Conservation (phyloP, 352 stramenopile genomes). For the Phytophthora fragariae region DNA sequence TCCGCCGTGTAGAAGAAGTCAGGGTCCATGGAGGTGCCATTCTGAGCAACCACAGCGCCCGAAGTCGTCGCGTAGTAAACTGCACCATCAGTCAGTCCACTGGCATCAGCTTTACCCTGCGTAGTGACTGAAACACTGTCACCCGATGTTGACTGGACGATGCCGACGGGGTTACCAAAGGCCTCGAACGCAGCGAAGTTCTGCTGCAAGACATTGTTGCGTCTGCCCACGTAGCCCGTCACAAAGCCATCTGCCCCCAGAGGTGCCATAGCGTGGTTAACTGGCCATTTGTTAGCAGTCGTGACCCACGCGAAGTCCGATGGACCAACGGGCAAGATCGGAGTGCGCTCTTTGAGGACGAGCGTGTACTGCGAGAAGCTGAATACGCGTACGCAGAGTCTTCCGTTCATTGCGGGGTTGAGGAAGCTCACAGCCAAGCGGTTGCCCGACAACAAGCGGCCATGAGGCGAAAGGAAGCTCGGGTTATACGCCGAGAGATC, state of each 20-base stretch:
- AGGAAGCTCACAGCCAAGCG: conserved; percentile 72
- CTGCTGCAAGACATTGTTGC: conserved; percentile 43
- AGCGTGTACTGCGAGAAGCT: conserved; percentile 53
- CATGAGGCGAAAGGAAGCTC: conserved; percentile 26
- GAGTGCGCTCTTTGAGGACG: conserved; percentile 56
- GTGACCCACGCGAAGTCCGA: conserved; percentile 36
- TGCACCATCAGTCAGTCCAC: conserved; percentile 34
- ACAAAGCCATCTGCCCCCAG: conserved; percentile 57
- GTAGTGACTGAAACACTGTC: conserved; percentile 32
- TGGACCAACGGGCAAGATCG: conserved; percentile 49
- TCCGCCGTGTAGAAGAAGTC: conserved; percentile 52
- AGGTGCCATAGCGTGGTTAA: conserved; percentile 57
- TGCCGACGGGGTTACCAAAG: conserved; percentile 53
- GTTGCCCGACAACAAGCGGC: conserved; percentile 52
- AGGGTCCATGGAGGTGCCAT: conserved; percentile 18
- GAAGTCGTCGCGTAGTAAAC: conserved; percentile 73
- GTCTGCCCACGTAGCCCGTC: conserved; percentile 52
- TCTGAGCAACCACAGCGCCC: conserved; percentile 41
- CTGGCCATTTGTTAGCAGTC: background rate
- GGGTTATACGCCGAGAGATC: conserved; percentile 21
- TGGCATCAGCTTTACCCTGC: conserved; percentile 29
- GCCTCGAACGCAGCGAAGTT: conserved; percentile 57
- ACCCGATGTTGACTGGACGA: conserved; percentile 50
- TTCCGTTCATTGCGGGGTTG: conserved; percentile 58
- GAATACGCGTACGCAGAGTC: conserved; percentile 56